These are phyloP conservation scores for Sphaerulina populicola DNA, from an alignment of 2,329 filamentous ascomycete genomes.

Conservation along the genomic window DNA sequence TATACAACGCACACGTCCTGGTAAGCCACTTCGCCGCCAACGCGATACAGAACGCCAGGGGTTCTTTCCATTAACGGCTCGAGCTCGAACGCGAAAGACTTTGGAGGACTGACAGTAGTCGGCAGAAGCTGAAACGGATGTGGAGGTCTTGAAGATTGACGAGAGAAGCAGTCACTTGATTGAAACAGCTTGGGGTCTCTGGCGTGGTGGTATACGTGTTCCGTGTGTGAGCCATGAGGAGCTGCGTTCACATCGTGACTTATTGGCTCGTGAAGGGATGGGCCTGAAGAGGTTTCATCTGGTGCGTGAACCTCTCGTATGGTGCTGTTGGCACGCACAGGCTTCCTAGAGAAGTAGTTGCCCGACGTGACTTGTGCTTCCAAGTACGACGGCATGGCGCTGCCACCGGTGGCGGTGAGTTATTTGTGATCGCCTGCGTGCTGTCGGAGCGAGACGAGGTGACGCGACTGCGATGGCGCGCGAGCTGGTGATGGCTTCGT, in stretches of 20 bases:
- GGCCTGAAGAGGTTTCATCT: neutral
- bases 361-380: neutral
- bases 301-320: neutral
- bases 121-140: neutral
- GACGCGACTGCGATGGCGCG: neutral
- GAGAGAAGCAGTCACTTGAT: neutral
- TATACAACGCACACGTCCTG: neutral
- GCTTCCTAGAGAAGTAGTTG: neutral
- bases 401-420: neutral
- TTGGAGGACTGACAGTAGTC: neutral
- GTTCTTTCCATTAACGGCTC: neutral
- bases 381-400: neutral
- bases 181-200: neutral
- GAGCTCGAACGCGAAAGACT: conserved; percentile 6
- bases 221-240: neutral
- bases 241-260: neutral
- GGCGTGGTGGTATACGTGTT: neutral
- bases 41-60: neutral
- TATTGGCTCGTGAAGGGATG: neutral
- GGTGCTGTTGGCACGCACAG: neutral
- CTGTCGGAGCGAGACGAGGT: neutral
- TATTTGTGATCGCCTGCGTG: neutral
- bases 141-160: neutral
- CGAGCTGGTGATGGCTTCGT: neutral
- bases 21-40: neutral